phyloP scores from a whole-genome alignment of 768 basidiomycete genomes.

The Pulveroboletus sp. region DNA sequence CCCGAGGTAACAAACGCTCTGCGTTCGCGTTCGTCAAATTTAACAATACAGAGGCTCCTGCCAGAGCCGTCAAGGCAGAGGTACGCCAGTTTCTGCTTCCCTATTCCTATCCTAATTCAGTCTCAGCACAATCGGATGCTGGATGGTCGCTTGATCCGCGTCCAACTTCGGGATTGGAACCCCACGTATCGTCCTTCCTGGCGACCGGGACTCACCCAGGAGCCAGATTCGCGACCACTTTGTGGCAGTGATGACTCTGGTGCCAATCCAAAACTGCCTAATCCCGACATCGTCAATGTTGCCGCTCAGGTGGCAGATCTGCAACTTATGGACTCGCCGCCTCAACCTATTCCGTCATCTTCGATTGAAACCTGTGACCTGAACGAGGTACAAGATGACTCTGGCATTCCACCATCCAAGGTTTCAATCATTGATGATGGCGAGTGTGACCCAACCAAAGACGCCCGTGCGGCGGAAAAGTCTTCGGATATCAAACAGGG shows the following conservation, averaged over 20 bases:
- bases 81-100: slow-evolving; percentile 32
- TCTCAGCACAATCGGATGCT: slow-evolving; percentile 67
- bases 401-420: background rate
- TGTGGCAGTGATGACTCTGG: slow-evolving; percentile 6
- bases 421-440: background rate
- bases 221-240: slow-evolving; percentile 29
- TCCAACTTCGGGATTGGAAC: slow-evolving; percentile 71
- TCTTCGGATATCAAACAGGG: slow-evolving; percentile 31
- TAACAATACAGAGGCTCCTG: slow-evolving; percentile 58
- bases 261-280: slow-evolving; percentile 11
- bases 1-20: slow-evolving; percentile 56
- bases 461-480: background rate
- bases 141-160: slow-evolving; percentile 70
- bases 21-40: slow-evolving; percentile 82
- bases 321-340: slow-evolving; percentile 4
- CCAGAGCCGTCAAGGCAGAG: slow-evolving; percentile 64
- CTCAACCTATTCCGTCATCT: background rate
- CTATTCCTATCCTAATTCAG: slow-evolving; percentile 1
- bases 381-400: slow-evolving; percentile 18
- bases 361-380: slow-evolving; percentile 11
- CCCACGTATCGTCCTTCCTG: slow-evolving; percentile 45
- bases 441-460: slow-evolving; percentile 5
- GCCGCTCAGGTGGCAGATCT: slow-evolving; percentile 11
- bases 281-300: slow-evolving; percentile 7
- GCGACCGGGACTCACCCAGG: slow-evolving; percentile 38